These are phyloP conservation scores for Hirsutella thompsonii DNA, from an alignment of 2,329 filamentous ascomycete species.

Conservation along the genomic window DNA sequence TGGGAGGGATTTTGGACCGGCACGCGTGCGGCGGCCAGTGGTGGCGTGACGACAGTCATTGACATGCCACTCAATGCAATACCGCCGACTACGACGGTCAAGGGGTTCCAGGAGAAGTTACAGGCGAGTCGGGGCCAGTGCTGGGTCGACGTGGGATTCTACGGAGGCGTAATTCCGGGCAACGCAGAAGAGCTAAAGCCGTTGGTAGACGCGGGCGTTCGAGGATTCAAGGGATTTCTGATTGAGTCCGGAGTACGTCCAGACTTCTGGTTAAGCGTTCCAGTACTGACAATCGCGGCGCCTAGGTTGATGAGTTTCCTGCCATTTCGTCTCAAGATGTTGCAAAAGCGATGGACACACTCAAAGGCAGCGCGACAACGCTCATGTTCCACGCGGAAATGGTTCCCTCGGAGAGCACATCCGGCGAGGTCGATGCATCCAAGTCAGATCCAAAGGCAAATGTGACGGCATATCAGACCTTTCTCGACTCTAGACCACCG, in stretches of 20 bases:
- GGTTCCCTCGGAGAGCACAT: conserved; percentile 51
- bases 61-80: conserved; percentile 98
- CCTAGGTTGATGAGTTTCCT: conserved; percentile 85
- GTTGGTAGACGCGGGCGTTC: conserved; percentile 72
- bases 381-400: conserved; percentile 99
- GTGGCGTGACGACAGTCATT: conserved; percentile 90
- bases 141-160: conserved; percentile 99
- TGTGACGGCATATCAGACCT: conserved; percentile 71
- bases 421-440: conserved; percentile 33
- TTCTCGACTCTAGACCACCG: conserved; percentile 80
- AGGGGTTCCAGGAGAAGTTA: conserved; percentile 73
- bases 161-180: conserved; percentile 86
- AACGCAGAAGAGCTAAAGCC: conserved; percentile 69
- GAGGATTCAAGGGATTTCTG: conserved; percentile 94
- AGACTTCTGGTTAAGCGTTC: not conserved
- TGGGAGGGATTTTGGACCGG: conserved; percentile 98
- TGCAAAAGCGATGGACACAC: conserved; percentile 61
- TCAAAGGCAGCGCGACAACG: conserved; percentile 73
- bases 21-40: conserved; percentile 84
- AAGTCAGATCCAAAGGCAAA: conserved; percentile 33
- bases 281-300: not conserved
- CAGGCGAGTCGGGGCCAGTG: conserved; percentile 74
- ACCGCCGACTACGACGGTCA: conserved; percentile 83
- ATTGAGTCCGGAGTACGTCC: conserved; percentile 81
- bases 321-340: conserved; percentile 76